Percentiles rank a stretch among this genome's conserved stretches.
Evolutionary conservation across 2,329 filamentous ascomycete genomes (phyloP).

Genomic region (Colletotrichum sp.): DNA sequence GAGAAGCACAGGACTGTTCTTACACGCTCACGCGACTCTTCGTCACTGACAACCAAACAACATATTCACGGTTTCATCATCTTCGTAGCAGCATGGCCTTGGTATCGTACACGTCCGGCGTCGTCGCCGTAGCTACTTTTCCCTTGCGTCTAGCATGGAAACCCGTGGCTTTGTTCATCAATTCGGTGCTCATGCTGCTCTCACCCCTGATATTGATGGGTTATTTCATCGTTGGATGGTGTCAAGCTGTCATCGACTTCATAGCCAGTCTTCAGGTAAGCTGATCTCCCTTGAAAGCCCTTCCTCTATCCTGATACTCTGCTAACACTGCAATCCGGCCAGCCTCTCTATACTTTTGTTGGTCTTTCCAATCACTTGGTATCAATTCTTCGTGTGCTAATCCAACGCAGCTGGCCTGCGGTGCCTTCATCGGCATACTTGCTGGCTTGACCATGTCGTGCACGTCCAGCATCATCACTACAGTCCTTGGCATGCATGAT

Average conservation of each 20-base stretch:
- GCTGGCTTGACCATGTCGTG: slow-evolving; percentile 65
- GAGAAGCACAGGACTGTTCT: background rate
- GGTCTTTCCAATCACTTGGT: slow-evolving; percentile 14
- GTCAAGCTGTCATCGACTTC: slow-evolving; percentile 28
- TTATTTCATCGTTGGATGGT: slow-evolving; percentile 28
- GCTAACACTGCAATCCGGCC: background rate
- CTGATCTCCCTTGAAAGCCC: slow-evolving; percentile 4
- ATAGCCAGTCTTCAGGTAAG: slow-evolving; percentile 41
- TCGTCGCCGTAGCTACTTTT: slow-evolving; percentile 25
- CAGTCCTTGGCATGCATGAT: slow-evolving; percentile 50
- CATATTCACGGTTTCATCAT: background rate
- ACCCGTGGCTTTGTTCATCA: slow-evolving; percentile 28
- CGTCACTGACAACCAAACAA: background rate
- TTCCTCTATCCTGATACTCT: background rate
- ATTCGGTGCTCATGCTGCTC: slow-evolving; percentile 34
- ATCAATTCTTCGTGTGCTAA: slow-evolving; percentile 29
- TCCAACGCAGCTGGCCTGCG: slow-evolving; percentile 60
- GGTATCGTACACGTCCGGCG: slow-evolving; percentile 3
- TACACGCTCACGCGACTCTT: background rate
- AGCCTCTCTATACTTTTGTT: slow-evolving; percentile 51
- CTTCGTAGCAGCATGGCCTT: background rate
- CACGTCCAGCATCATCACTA: slow-evolving; percentile 58
- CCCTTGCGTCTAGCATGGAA: slow-evolving; percentile 34
- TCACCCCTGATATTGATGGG: slow-evolving; percentile 41
- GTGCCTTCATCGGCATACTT: slow-evolving; percentile 68